A percentile compares a stretch with the other conserved stretches of the same genome.
Conservation (phyloP, 371 early-diverging fungal genomes). For the Parasitella parasitica region DNA sequence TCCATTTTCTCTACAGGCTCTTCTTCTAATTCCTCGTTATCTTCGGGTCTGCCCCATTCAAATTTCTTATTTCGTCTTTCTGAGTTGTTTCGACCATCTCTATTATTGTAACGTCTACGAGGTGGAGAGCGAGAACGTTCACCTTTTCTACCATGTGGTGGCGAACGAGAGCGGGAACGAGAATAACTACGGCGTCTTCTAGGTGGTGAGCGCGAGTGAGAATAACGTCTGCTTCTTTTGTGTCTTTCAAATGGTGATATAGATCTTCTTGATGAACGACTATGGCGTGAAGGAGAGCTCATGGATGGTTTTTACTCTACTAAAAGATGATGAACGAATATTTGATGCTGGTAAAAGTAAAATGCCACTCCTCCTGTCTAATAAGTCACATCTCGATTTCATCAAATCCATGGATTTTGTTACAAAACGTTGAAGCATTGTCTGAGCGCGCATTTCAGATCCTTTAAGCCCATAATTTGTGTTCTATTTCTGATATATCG, state of each 20-base stretch:
- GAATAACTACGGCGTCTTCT: not conserved
- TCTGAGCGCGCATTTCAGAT: too few relatives aligned
- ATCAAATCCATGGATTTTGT: too few relatives aligned
- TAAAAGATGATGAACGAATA: not conserved
- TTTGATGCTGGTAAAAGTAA: not conserved
- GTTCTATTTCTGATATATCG: too few relatives aligned
- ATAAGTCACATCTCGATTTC: too few relatives aligned
- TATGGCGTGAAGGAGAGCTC: slow-evolving; percentile 12
- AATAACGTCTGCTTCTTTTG: not conserved
- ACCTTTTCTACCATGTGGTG: not conserved
- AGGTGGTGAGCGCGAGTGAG: slow-evolving; percentile 5
- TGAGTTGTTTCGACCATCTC: not conserved
- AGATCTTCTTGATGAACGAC: slow-evolving; percentile 4
- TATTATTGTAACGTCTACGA: slow-evolving; percentile 13
- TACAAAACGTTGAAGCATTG: too few relatives aligned
- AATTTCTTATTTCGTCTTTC: slow-evolving; percentile 24
- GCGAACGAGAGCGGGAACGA: slow-evolving; percentile 7
- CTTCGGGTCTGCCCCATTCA: slow-evolving; percentile 31
- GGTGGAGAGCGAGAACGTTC: slow-evolving; percentile 19
- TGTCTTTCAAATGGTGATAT: slow-evolving; percentile 6
- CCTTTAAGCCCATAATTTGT: too few relatives aligned
- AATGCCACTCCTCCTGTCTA: too few relatives aligned
- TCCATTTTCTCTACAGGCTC: slow-evolving; percentile 54
- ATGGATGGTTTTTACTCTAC: not conserved
- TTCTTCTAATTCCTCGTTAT: slow-evolving; percentile 38